Conservation (phyloP, 176 grass and related monocot genomes). For the Carex parvula region DNA sequence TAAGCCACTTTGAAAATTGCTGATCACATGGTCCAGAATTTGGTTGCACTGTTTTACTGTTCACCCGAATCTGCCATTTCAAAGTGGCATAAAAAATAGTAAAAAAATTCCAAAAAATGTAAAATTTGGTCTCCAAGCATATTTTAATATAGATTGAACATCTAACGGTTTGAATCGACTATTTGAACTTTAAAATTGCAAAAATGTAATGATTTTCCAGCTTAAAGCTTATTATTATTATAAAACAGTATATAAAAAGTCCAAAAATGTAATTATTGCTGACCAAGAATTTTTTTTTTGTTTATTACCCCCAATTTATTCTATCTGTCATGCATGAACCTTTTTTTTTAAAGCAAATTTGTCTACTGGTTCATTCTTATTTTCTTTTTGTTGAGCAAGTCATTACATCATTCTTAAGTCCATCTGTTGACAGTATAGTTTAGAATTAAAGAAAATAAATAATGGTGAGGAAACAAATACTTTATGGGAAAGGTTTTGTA, state of each 20-base stretch:
- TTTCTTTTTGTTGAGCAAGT: not conserved
- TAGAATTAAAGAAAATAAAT: not conserved
- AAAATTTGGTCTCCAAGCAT: no score
- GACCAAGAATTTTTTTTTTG: not conserved
- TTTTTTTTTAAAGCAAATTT: not conserved
- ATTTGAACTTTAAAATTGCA: no score
- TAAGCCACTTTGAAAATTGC: no score
- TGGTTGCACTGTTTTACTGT: no score
- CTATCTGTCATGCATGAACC: not conserved
- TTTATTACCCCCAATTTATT: not conserved
- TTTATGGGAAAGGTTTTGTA: not conserved
- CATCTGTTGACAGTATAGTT: not conserved
- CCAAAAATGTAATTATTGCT: not conserved
- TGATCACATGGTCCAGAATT: no score
- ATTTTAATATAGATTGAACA: no score
- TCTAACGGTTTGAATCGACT: no score
- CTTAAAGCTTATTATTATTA: not conserved
- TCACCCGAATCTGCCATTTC: no score
- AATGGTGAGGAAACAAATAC: not conserved
- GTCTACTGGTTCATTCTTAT: not conserved
- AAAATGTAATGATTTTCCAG: no score
- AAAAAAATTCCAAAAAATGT: no score
- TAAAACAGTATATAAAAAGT: not conserved
- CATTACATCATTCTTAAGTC: not conserved
- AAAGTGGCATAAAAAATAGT: no score